A percentile compares a stretch with the other conserved stretches of the same genome.
Evolutionary conservation across 2,329 filamentous ascomycete species (phyloP).

Genomic region (Blastomyces gilchristii): DNA sequence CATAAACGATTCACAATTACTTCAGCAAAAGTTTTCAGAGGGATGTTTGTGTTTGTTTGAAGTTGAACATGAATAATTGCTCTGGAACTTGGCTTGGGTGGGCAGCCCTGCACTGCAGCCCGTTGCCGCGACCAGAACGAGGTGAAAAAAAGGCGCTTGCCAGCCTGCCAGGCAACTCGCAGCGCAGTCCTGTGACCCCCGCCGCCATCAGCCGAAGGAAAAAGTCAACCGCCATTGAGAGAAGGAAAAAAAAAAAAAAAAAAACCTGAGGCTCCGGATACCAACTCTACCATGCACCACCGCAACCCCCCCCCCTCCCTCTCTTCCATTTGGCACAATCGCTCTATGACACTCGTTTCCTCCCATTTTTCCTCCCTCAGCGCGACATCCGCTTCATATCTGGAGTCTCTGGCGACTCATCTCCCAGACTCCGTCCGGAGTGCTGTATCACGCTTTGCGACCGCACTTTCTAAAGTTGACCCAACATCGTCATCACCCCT

Average conservation of each 20-base stretch:
- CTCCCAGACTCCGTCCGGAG: slow-evolving; percentile 18
- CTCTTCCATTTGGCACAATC: not conserved
- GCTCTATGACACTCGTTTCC: slow-evolving; percentile 31
- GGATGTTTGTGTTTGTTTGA: not conserved
- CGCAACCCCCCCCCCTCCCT: not conserved
- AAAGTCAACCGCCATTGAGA: not conserved
- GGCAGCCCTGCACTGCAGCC: not conserved
- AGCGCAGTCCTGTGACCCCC: not conserved
- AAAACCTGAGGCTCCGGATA: not conserved
- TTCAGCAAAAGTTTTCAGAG: not conserved
- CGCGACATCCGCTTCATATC: slow-evolving; percentile 32
- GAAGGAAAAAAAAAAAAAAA: not conserved
- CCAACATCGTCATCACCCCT: not conserved
- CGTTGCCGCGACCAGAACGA: not conserved
- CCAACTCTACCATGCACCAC: slow-evolving; percentile 5
- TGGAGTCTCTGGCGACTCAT: slow-evolving; percentile 26
- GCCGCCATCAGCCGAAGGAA: not conserved
- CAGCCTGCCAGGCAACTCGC: not conserved
- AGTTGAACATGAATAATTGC: not conserved
- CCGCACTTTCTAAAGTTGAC: slow-evolving; percentile 13
- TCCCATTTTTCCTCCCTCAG: slow-evolving; percentile 30
- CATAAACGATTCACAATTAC: not conserved
- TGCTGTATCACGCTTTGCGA: not conserved
- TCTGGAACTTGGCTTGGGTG: slow-evolving; percentile 3
- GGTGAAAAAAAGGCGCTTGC: not conserved